A percentile compares a stretch with the other conserved stretches of the same genome.
Conservation (phyloP, 306 rosid species). For the Corylus avellana region DNA sequence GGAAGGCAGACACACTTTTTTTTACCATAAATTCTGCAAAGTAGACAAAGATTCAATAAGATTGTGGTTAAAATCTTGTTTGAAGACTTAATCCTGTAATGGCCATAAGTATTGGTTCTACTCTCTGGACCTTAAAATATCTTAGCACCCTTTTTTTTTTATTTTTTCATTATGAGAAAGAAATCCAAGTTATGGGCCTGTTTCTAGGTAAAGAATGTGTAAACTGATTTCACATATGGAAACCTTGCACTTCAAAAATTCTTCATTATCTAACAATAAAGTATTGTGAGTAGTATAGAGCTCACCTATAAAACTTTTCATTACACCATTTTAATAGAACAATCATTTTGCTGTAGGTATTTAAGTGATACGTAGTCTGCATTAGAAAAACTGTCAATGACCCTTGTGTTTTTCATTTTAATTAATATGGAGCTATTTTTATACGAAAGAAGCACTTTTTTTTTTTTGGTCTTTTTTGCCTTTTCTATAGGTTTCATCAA, state of each 20-base stretch:
- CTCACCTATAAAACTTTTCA: not conserved
- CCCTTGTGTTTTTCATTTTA: not conserved
- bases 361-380: not conserved
- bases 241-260: not conserved
- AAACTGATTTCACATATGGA: not conserved
- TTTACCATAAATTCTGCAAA: not conserved
- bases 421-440: not conserved
- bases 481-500: not conserved
- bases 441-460: not conserved
- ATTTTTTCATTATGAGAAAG: not conserved
- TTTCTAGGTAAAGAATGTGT: not conserved
- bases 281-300: not conserved
- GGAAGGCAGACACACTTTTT: not conserved
- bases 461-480: not conserved
- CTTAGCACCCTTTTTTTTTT: not conserved
- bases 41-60: not conserved
- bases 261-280: not conserved
- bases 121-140: not conserved
- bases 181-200: not conserved
- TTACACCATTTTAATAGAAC: not conserved
- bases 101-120: not conserved
- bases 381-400: not conserved
- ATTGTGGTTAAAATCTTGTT: not conserved
- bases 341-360: not conserved
- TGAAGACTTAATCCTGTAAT: not conserved